phyloP scores from a whole-genome alignment of 495 filamentous ascomycete genomes.

The Penicillium egyptiacum region DNA sequence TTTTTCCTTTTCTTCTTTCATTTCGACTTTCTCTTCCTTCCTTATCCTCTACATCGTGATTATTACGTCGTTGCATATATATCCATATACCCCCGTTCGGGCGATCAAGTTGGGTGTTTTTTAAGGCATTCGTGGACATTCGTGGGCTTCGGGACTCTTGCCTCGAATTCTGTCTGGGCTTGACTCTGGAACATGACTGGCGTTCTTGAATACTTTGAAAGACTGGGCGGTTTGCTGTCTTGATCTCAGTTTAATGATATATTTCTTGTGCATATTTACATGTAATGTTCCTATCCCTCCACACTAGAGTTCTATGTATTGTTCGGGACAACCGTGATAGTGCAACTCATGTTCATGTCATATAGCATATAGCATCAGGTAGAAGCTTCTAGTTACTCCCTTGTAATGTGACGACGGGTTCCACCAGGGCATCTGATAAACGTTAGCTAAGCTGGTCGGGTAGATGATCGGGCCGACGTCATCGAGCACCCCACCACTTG shows the following conservation, averaged over 20 bases:
- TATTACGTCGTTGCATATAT: constrained; percentile 32
- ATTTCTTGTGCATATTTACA: background rate
- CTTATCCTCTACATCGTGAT: constrained; percentile 9
- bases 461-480: constrained; percentile 25
- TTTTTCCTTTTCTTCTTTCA: constrained; percentile 12
- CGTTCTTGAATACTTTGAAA: constrained; percentile 25
- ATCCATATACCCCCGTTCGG: constrained; percentile 30
- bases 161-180: background rate
- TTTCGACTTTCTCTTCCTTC: background rate
- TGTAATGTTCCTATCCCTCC: background rate
- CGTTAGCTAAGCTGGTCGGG: constrained; percentile 10
- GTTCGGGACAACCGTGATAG: background rate
- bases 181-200: constrained; percentile 10
- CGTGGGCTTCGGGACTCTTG: constrained; percentile 1
- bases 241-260: background rate
- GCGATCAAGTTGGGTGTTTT: constrained; percentile 33
- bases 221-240: constrained; percentile 13
- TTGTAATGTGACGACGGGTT: background rate
- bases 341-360: background rate
- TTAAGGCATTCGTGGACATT: constrained; percentile 7
- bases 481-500: constrained; percentile 26
- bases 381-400: no score
- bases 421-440: background rate
- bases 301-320: background rate
- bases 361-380: background rate